Percentiles rank a stretch among this genome's conserved stretches.
Evolutionary conservation across 1,284 basidiomycete species (phyloP).

Genomic region (Rhodotorula sp.): DNA sequence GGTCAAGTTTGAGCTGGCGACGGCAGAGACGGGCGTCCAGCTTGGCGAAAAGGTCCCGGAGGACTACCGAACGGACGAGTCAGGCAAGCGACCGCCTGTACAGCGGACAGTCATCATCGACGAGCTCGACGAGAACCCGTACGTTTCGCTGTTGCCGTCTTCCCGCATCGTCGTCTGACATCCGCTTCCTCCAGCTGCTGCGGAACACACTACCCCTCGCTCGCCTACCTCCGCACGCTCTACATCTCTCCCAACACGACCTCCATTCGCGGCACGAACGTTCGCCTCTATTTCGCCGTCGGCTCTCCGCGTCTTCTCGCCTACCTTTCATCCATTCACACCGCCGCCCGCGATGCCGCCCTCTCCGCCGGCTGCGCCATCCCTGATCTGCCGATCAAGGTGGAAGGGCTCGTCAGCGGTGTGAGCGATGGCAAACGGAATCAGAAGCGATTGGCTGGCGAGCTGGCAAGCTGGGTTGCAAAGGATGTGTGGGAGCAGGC

Average conservation of each 20-base stretch:
- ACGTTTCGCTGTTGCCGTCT: conserved; percentile 45
- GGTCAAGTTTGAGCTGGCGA: conserved; percentile 66
- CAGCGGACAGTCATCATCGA: conserved; percentile 78
- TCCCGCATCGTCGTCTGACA: not conserved
- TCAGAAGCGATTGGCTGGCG: conserved; percentile 63
- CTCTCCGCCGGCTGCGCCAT: conserved; percentile 63
- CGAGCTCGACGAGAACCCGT: conserved; percentile 74
- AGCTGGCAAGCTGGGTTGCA: conserved; percentile 64
- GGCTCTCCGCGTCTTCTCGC: conserved; percentile 66
- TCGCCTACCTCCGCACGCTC: conserved; percentile 57
- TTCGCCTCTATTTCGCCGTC: conserved; percentile 72
- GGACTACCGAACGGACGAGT: conserved; percentile 61
- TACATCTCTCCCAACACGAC: conserved; percentile 64
- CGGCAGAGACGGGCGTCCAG: conserved; percentile 50
- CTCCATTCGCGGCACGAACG: conserved; percentile 56
- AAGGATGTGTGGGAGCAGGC: conserved; percentile 49
- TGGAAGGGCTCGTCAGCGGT: conserved; percentile 66
- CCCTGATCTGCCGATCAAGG: conserved; percentile 64
- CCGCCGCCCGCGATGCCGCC: conserved; percentile 58
- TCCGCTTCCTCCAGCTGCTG: conserved; percentile 63
- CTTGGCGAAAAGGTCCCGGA: conserved; percentile 58
- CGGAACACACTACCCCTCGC: conserved; percentile 73
- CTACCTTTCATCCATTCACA: conserved; percentile 61
- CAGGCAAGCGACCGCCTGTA: conserved; percentile 55
- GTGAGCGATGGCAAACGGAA: conserved; percentile 63